A percentile compares a stretch with the other conserved stretches of the same genome.
Evolutionary conservation across 1,284 basidiomycete genomes (phyloP).

Genomic region (Apiotrichum veenhuisii): DNA sequence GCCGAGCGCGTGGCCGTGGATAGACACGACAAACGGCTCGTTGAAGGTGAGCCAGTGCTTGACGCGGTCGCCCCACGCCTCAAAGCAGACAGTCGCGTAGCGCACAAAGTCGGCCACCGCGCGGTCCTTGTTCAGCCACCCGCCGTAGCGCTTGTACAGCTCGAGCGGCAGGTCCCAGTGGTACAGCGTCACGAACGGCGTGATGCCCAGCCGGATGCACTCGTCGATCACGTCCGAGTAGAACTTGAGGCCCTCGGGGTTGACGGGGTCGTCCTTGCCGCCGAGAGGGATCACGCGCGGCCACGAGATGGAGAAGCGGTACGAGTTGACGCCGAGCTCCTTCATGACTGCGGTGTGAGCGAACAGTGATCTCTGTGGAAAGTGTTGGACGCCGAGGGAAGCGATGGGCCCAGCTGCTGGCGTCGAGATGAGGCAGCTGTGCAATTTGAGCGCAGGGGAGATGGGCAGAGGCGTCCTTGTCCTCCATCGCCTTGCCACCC

Average conservation of each 20-base stretch:
- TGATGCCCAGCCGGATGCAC: slow-evolving; percentile 55
- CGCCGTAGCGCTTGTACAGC: slow-evolving; percentile 66
- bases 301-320: slow-evolving; percentile 72
- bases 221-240: slow-evolving; percentile 26
- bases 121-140: slow-evolving; percentile 59
- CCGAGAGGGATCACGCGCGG: slow-evolving; percentile 63
- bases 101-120: slow-evolving; percentile 62
- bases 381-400: too few species aligned
- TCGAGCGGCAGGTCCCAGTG: slow-evolving; percentile 74
- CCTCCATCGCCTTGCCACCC: too few species aligned
- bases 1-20: slow-evolving; percentile 56
- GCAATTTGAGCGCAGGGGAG: too few species aligned
- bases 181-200: slow-evolving; percentile 70
- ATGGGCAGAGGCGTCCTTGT: too few species aligned
- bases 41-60: slow-evolving; percentile 65
- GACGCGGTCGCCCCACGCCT: slow-evolving; percentile 68
- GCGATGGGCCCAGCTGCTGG: too few species aligned
- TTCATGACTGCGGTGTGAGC: slow-evolving; percentile 52
- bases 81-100: slow-evolving; percentile 68
- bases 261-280: slow-evolving; percentile 66
- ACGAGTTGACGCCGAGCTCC: slow-evolving; percentile 58
- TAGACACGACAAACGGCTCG: slow-evolving; percentile 69
- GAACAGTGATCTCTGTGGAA: not conserved
- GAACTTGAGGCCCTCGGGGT: slow-evolving; percentile 59
- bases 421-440: too few species aligned